Base-by-base conservation (phyloP, 352 stramenopile species). In the Phytophthora fragariaefolia region DNA sequence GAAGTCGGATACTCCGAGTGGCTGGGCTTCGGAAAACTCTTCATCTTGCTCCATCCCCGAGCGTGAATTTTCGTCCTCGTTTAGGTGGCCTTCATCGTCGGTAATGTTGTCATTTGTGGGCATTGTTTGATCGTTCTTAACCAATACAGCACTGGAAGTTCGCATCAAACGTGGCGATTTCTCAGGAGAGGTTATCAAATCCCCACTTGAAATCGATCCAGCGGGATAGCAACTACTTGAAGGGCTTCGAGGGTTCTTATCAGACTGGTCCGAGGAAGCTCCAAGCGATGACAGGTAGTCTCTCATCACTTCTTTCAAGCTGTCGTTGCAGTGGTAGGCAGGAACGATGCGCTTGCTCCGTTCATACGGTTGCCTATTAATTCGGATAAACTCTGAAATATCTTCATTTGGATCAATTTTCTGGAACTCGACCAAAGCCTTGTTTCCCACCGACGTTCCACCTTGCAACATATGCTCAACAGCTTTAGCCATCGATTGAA, bases 401-500 rank as follows among this genome's bases (percentile, higher is more conserved):
- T 95, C 87, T 12, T 43, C 65, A 26, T 30, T 87, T 9, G 83
- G 58, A 57, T 82, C 70, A 61, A 95, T 87, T 22, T 74, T 74
- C 12, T 86, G 70, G 42, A 93, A 80, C 7, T 77, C 73, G 3
- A 49, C 22, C 7, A 90, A 36, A 7, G 80, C 71, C 12, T 71
- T 76, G 12, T 75, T 67, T 12, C 82, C 74, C 9, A 87, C 57
- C 6, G 63, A 56, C 15, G 58, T 68, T 2, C 76, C 71, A 20
- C 82, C 74, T 15, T 72, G 53, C 1, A 93, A 32, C 64, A 84
- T 82, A 43, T 93, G 83, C 26, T 90, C 80, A 40, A 92, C 63
- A 10, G 87, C 87, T 73, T 91, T 91, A 0, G 76, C 73, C 5
- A 95, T 67, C 4, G 82, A 90, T 48, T 89, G 63, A 17, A 95